Base-by-base conservation (phyloP, 2,329 filamentous ascomycete species). In the Esteya vermicola region DNA sequence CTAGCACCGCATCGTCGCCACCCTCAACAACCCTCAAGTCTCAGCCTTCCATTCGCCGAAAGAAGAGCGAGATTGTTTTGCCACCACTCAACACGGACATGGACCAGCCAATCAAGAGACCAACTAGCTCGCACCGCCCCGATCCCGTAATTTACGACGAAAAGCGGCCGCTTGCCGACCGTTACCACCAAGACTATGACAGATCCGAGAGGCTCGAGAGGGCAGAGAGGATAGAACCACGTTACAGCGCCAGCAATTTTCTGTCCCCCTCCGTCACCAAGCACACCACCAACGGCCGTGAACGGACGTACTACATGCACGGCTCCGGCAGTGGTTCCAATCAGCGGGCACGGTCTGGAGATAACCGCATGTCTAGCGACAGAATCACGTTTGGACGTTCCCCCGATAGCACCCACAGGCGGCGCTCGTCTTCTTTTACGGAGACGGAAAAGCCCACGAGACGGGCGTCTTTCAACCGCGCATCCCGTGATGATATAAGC, bases 41-140 rank as follows among this genome's bases (percentile, higher is more conserved):
- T 9, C 32, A 35, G 12, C 43, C 43, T 4, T 27, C 34, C 12
- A 18, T 55, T 4, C 49, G 51, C n/a, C 54, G 52, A 37, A 53
- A 52, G 19, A 59, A 48, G 45, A 61, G 58, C 41, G 57, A 56
- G 26, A 50, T 54, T n/a, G 59, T 68, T 22, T 48, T 71, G 6
- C 65, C 67, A 4, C 59, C 56, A 6, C 54, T 70, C 13, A 60
- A 66, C 23, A 70, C 67, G 3, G 56, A 62, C 2, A 34, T 62
- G 6, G 54, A 58, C n/a, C 50, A 55, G 54, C 35, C 54, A 12
- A 33, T 32, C 39, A 4, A 5, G 22, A n/a, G n/a, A n/a, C n/a
- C n/a, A n/a, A n/a, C n/a, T n/a, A n/a, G n/a, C n/a, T n/a, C n/a
- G n/a, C n/a, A n/a, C n/a, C n/a, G n/a, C n/a, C n/a, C n/a, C n/a